A percentile compares a stretch with the other conserved stretches of the same genome.
These are phyloP conservation scores for Setaria italica DNA, from an alignment of 202 grass and related monocot genomes.

Conservation along the genomic window DNA sequence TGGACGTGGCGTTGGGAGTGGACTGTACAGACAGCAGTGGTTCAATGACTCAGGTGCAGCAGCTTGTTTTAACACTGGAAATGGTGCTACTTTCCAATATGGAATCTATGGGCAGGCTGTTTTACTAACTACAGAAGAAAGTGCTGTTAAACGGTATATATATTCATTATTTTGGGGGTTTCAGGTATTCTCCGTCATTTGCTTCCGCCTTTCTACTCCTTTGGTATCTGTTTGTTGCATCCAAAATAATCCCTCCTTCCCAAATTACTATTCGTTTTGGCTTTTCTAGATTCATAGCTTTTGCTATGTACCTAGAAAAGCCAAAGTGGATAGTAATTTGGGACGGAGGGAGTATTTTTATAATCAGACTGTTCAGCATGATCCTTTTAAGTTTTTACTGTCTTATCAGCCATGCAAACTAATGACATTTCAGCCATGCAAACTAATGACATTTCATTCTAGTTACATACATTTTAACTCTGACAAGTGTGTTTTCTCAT, in stretches of 20 bases:
- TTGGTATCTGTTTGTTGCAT: conserved; percentile 27
- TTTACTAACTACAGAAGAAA: conserved; percentile 61
- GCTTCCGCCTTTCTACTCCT: conserved; percentile 12
- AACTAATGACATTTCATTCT: conserved; percentile 13
- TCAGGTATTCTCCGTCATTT: conserved; percentile 59
- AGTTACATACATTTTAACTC: conserved; percentile 33
- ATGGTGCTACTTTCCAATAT: conserved; percentile 55
- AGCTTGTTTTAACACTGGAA: conserved; percentile 49
- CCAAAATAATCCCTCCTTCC: background rate
- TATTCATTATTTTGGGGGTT: conserved; percentile 90
- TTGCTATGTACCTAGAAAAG: too few species aligned
- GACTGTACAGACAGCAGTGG: conserved; percentile 49
- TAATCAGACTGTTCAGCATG: background rate
- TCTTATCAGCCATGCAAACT: background rate
- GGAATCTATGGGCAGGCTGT: conserved; percentile 76
- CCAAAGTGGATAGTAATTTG: too few species aligned
- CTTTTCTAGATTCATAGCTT: too few species aligned
- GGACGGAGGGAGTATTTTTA: too few species aligned
- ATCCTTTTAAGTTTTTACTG: background rate
- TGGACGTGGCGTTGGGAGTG: conserved; percentile 38
- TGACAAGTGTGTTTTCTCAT: conserved; percentile 16
- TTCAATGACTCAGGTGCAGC: conserved; percentile 42
- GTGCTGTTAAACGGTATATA: conserved; percentile 69
- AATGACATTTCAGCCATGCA: background rate
- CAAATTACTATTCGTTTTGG: too few species aligned